A percentile compares a stretch with the other conserved stretches of the same genome.
phyloP scores from a whole-genome alignment of 192 early-diverging fungal species.

The Rhizophagus prolifer region DNA sequence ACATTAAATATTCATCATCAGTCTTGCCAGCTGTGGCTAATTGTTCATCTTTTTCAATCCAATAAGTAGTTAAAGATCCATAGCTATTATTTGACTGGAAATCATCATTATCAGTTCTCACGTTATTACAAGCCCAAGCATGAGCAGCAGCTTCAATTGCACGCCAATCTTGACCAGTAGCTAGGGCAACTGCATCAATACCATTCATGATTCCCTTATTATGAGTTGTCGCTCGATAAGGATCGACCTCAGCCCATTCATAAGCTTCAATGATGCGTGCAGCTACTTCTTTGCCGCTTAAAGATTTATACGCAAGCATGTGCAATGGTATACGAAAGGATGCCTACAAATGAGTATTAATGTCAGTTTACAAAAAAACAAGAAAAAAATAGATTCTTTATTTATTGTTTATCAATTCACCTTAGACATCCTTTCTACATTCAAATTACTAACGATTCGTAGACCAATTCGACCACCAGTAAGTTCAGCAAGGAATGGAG shows the following conservation, averaged over 20 bases:
- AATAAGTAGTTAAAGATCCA: conserved; percentile 69
- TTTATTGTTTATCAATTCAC: conserved; percentile 35
- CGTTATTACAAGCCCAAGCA: conserved; percentile 55
- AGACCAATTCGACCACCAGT: conserved; percentile 61
- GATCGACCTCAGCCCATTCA: conserved; percentile 69
- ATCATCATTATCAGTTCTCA: not conserved
- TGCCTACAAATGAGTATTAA: conserved; percentile 27
- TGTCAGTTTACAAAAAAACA: conserved; percentile 26
- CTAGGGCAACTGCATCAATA: conserved; percentile 73
- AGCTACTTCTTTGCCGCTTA: conserved; percentile 61
- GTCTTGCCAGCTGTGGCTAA: conserved; percentile 25
- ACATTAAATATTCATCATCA: conserved; percentile 40
- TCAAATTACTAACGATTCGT: conserved; percentile 69
- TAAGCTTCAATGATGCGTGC: conserved; percentile 65
- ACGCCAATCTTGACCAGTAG: conserved; percentile 78
- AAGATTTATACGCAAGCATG: conserved; percentile 64
- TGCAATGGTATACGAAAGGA: conserved; percentile 62
- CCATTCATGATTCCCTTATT: conserved; percentile 87
- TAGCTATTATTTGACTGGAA: conserved; percentile 46
- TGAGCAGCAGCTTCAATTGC: conserved; percentile 73
- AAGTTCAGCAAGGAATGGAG: conserved; percentile 56
- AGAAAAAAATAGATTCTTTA: not conserved
- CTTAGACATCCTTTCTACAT: conserved; percentile 61
- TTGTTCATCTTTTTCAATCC: conserved; percentile 59
- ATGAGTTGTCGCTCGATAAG: conserved; percentile 70